These are phyloP conservation scores for Diaporthe caulivora DNA, from an alignment of 2,329 filamentous ascomycete species.

Conservation along the genomic window DNA sequence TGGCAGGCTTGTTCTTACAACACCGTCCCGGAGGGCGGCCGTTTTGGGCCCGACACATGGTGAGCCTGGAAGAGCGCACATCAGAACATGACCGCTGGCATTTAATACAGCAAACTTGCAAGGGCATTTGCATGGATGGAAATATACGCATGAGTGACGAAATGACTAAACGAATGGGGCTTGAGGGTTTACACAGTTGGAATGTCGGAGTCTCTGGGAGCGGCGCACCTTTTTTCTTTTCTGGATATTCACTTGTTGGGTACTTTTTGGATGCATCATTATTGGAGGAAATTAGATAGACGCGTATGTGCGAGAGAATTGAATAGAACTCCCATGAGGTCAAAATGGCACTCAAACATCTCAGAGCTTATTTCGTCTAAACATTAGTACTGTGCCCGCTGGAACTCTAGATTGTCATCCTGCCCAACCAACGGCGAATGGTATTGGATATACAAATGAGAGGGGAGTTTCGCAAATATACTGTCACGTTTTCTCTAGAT, in stretches of 20 bases:
- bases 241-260: slow-evolving; percentile 7
- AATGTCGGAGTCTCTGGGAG: neutral
- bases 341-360: neutral
- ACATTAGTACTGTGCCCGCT: neutral
- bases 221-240: neutral
- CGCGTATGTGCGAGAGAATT: neutral
- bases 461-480: neutral
- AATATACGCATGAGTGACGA: slow-evolving; percentile 17
- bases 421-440: neutral
- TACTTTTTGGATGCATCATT: neutral
- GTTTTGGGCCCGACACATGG: slow-evolving; percentile 76
- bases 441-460: neutral
- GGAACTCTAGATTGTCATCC: neutral
- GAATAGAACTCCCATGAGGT: slow-evolving; percentile 17
- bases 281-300: slow-evolving; percentile 19
- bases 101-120: neutral
- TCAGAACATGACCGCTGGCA: neutral
- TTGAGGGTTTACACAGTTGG: neutral
- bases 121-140: slow-evolving; percentile 7
- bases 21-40: slow-evolving; percentile 70
- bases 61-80: slow-evolving; percentile 45
- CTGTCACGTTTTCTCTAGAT: neutral
- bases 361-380: neutral
- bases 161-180: slow-evolving; percentile 23
- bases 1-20: slow-evolving; percentile 84